Evolutionary conservation across 2,329 filamentous ascomycete species (phyloP).

Genomic region (Claviceps capensis): DNA sequence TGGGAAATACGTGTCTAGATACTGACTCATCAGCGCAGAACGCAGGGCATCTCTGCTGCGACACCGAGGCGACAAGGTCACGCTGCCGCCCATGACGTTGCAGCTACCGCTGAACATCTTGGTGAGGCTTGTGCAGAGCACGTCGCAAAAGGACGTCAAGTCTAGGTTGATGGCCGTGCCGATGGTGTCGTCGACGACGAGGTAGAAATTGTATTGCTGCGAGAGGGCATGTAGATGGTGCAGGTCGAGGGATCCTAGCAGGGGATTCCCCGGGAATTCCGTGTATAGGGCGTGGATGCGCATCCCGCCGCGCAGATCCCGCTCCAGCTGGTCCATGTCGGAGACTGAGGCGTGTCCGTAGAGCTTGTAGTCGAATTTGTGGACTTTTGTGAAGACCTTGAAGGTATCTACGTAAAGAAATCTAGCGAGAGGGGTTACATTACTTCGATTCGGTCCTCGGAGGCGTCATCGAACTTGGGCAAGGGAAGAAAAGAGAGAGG

Average conservation of each 20-base stretch:
- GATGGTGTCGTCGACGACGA: conserved; percentile 32
- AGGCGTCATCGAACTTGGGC: neutral
- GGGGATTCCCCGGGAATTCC: conserved; percentile 26
- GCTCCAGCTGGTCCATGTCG: conserved; percentile 27
- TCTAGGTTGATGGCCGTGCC: conserved; percentile 32
- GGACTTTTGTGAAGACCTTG: conserved; percentile 15
- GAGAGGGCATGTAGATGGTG: conserved; percentile 14
- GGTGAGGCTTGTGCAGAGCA: conserved; percentile 36
- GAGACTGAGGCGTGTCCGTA: conserved; percentile 26
- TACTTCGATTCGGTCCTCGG: neutral
- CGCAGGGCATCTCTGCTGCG: conserved; percentile 19
- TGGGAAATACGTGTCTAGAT: conserved; percentile 13
- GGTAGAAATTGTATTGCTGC: conserved; percentile 23
- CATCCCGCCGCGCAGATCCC: conserved; percentile 22
- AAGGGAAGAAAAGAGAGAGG: neutral
- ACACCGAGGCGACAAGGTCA: conserved; percentile 29
- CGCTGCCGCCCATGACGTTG: conserved; percentile 37
- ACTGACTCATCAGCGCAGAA: conserved; percentile 9
- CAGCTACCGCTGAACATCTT: conserved; percentile 42
- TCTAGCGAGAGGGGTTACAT: conserved; percentile 4
- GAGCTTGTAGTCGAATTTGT: conserved; percentile 23
- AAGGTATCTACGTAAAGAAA: conserved; percentile 19
- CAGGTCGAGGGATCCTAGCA: conserved; percentile 17
- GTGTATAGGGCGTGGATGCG: conserved; percentile 30
- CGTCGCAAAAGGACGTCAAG: conserved; percentile 31